A percentile compares a stretch with the other conserved stretches of the same genome.
Conservation (phyloP, 2,329 filamentous ascomycete species). For the Colletotrichum chrysophilum region DNA sequence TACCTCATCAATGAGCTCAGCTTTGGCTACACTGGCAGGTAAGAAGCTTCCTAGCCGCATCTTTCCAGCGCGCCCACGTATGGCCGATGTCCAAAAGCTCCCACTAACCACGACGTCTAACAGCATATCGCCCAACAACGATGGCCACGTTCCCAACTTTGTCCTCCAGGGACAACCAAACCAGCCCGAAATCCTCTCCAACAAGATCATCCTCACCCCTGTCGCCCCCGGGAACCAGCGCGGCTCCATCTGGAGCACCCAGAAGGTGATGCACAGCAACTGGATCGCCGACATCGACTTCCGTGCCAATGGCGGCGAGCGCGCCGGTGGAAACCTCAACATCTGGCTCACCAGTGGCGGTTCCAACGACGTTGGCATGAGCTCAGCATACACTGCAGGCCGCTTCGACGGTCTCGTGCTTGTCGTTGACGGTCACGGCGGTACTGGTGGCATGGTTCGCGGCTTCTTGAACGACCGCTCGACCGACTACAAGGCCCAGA, state of each 20-base stretch:
- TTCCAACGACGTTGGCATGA: slow-evolving; percentile 66
- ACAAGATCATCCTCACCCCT: slow-evolving; percentile 91
- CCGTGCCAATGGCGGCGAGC: slow-evolving; percentile 82
- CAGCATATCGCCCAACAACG: slow-evolving; percentile 21
- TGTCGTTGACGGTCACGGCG: slow-evolving; percentile 83
- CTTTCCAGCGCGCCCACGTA: background rate
- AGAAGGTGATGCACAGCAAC: slow-evolving; percentile 63
- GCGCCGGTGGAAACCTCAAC: slow-evolving; percentile 87
- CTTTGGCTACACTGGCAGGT: slow-evolving; percentile 76
- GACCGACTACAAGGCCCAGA: slow-evolving; percentile 77
- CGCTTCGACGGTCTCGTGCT: slow-evolving; percentile 91
- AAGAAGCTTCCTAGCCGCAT: slow-evolving; percentile 26
- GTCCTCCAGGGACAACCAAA: slow-evolving; percentile 60
- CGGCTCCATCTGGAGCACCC: slow-evolving; percentile 81
- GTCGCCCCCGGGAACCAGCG: slow-evolving; percentile 85
- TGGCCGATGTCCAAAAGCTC: background rate
- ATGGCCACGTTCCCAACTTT: slow-evolving; percentile 55
- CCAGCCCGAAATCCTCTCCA: slow-evolving; percentile 74
- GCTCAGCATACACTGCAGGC: slow-evolving; percentile 83
- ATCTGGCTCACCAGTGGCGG: slow-evolving; percentile 87
- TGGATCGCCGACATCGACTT: slow-evolving; percentile 90
- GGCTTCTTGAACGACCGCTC: slow-evolving; percentile 94
- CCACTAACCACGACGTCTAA: background rate
- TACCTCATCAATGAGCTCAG: slow-evolving; percentile 75
- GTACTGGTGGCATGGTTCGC: slow-evolving; percentile 78